Base-by-base conservation (phyloP, 495 filamentous ascomycete species). In the Aspergillus carlsbadensis region DNA sequence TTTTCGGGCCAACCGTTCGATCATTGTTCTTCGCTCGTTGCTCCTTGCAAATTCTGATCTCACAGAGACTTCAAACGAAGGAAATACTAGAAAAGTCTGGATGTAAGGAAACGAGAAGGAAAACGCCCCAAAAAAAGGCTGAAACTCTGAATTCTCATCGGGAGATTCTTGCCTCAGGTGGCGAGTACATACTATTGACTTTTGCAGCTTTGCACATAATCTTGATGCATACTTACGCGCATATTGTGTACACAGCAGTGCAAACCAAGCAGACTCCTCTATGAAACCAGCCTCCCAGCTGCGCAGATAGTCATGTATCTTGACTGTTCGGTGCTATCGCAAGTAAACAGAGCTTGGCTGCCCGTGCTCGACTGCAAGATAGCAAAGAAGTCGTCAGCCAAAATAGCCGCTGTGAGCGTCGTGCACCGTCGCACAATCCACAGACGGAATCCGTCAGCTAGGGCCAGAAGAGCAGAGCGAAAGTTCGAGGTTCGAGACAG, bases 321-420 rank as follows among this genome's bases (percentile, higher is more conserved):
- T 18, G 17, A 22, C 45, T 50, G 34, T 34, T 3, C 33, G 18
- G 47, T 39, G 46, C 36, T 18, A 13, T 49, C 18, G 31, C 31
- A 29, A 52, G 18, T 35, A 14, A 21, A 6, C 48, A 42, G 7
- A 21, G 36, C 49, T 33, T 21, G 33, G 21, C 20, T 17, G 48
- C 43, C 50, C 35, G 46, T 54, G 51, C 47, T 47, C 34, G 33
- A 58, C 22, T 20, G 48, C 21, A 57, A 56, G 46, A 50, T 52
- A 46, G 48, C 52, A 61, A 47, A 51, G 56, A 21, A 55, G 35
- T 49, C 15, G 15, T 41, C 47, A 50, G 34, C 35, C 48, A 48
- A 56, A 52, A 49, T 58, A 51, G 52, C 52, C 39, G 46, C 58
- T 31, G 46, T 37, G 33, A 52, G 48, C 58, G 53, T 54, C 29